Conservation (phyloP, 345 rosid genomes). For the Schrenkiella parvula region DNA sequence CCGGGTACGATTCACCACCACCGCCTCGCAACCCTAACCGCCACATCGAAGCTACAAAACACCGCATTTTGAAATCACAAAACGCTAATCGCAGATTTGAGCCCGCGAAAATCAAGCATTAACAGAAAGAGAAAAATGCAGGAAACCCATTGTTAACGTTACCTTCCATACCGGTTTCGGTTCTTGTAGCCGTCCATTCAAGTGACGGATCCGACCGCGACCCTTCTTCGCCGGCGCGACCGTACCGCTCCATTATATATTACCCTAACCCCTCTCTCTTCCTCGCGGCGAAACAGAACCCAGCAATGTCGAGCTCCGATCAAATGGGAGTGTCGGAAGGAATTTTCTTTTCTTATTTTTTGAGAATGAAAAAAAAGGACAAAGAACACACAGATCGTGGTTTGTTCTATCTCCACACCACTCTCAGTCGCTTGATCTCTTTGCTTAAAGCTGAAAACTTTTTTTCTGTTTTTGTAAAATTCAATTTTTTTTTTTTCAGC, state of each 20-base stretch:
- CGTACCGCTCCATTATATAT: conserved; percentile 58
- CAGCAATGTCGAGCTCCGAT: conserved; percentile 46
- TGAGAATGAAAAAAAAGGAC: conserved; percentile 5
- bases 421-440: conserved; percentile 36
- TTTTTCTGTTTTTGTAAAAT: neutral
- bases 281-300: conserved; percentile 9
- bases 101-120: neutral
- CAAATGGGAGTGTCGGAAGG: conserved; percentile 36
- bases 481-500: neutral
- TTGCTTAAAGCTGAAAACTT: conserved; percentile 2
- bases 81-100: conserved; percentile 24
- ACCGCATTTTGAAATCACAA: conserved; percentile 19
- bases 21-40: conserved; percentile 50
- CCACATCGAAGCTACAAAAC: conserved; percentile 69
- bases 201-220: conserved; percentile 64
- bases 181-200: conserved; percentile 58
- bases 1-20: conserved; percentile 58
- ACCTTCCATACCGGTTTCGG: conserved; percentile 73
- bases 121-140: conserved; percentile 24
- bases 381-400: conserved; percentile 21
- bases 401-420: conserved; percentile 25
- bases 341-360: neutral
- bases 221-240: conserved; percentile 51
- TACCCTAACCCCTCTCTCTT: neutral
- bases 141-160: neutral